Percentiles rank a stretch among this genome's conserved stretches.
Evolutionary conservation across 371 early-diverging fungal species (phyloP).

Genomic region (Actinomucor elegans): DNA sequence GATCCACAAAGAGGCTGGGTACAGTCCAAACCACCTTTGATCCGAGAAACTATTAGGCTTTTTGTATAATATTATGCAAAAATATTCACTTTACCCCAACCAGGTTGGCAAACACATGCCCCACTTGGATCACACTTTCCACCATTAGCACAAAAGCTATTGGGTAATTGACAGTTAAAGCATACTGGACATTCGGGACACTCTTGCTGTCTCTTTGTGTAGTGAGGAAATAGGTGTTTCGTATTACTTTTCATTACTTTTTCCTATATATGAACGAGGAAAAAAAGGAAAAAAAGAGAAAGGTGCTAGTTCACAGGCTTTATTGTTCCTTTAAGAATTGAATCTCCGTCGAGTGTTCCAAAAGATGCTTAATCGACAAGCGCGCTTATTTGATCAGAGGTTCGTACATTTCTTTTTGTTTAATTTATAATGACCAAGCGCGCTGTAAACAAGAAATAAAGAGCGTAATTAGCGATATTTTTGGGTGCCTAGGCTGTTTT

Average conservation of each 20-base stretch:
- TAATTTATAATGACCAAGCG: no score
- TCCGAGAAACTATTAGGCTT: no score
- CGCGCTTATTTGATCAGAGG: no score
- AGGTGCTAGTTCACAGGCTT: no score
- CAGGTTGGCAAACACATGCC: slow-evolving; percentile 35
- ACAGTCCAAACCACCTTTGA: slow-evolving; percentile 44
- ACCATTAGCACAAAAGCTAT: slow-evolving; percentile 41
- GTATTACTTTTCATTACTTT: neutral
- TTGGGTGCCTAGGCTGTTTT: no score
- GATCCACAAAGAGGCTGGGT: slow-evolving; percentile 46
- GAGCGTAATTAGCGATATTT: no score
- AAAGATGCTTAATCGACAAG: no score
- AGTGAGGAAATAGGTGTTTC: slow-evolving; percentile 6
- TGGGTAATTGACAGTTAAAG: slow-evolving; percentile 46
- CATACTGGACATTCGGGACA: slow-evolving; percentile 53
- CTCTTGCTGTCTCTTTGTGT: slow-evolving; percentile 18
- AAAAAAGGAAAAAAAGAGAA: neutral
- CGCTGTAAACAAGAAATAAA: no score
- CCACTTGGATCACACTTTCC: slow-evolving; percentile 44
- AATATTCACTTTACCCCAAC: slow-evolving; percentile 43
- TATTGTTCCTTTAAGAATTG: no score
- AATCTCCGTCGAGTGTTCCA: no score
- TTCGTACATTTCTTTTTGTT: no score
- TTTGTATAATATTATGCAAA: no score
- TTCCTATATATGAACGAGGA: neutral